Conservation (phyloP, 2,329 filamentous ascomycete genomes). For the Thyridium curvatum region DNA sequence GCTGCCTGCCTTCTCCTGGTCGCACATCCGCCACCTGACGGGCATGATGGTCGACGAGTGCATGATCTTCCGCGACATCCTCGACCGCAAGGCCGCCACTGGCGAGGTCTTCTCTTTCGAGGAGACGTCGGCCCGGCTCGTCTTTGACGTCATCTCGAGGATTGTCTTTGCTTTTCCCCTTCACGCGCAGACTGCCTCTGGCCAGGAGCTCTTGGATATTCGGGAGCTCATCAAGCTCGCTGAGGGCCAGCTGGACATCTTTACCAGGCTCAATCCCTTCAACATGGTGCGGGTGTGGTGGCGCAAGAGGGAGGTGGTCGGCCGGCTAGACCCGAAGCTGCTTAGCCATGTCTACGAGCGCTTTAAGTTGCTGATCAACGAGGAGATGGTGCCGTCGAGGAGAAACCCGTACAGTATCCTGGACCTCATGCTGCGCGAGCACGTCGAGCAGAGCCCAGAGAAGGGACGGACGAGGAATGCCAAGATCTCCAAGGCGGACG, state of each 20-base stretch:
- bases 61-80: conserved; percentile 12
- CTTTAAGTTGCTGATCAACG: conserved; percentile 6
- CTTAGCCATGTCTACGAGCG: conserved; percentile 8
- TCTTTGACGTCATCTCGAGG: conserved; percentile 17
- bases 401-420: conserved; percentile 10
- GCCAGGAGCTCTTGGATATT: too few species aligned
- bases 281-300: too few species aligned
- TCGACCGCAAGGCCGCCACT: conserved; percentile 7
- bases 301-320: too few species aligned
- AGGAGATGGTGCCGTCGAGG: conserved; percentile 11
- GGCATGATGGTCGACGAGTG: conserved; percentile 17
- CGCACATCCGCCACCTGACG: too few species aligned
- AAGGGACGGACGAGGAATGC: not conserved
- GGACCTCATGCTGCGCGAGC: conserved; percentile 15
- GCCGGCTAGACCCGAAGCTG: conserved; percentile 6
- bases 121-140: conserved; percentile 12
- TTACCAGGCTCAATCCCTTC: too few species aligned
- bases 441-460: conserved; percentile 4
- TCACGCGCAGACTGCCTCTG: conserved; percentile 8
- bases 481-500: not conserved
- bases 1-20: not conserved
- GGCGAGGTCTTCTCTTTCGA: conserved; percentile 14
- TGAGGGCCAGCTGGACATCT: too few species aligned
- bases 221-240: too few species aligned
- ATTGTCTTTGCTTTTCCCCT: conserved; percentile 13